Evolutionary conservation across 768 basidiomycete genomes (phyloP), one percentile per base, ranked within the genome.

Genomic region (Lanmaoa pseudosensibilis): DNA sequence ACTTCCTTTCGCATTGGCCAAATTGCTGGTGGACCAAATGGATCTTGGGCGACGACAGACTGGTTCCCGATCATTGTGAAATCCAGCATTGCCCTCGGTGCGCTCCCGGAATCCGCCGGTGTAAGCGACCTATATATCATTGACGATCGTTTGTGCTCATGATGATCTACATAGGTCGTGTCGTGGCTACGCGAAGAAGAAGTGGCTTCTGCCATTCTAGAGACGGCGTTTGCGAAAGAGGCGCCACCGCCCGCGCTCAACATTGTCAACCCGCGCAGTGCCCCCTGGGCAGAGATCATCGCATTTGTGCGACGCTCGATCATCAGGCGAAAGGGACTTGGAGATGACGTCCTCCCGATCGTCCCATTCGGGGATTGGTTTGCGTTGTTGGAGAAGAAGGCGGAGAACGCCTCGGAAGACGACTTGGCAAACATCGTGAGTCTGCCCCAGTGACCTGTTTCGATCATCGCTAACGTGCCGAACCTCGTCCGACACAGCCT

Each of bases 11-110:
- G 82, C 3, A 74, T 80, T 11, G 82, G 80, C 0, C 81, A 83
- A 54, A 65, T 81, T 8, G 69, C 67, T 27, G 80, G 80, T 16
- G 77, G 77, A 23, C 56, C 53, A 0, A 64, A 64, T 1, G 80
- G 80, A 19, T 73, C 73, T 0, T 81, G 80, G 80, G 72, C 71
- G 4, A 68, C 71, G 4, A 73, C 66, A 0, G 78, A 81, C 46
- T 83, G 81, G 81, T 60, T 81, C 30, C 79, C 81, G 16, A 69
- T 74, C 37, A 63, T 81, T 4, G 69, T 77, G 16, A 69, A 75
- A 50, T 71, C 73, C 0, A 72, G 73, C 45, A n/a, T 69, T 12
- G 52, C 58, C 5, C 60, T 68, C 10, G 70, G 69, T 46, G 59
- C 55, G 16, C 52, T 76, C 6, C 73, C 74, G 8, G 52, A 57